These are phyloP conservation scores for Zygoascus flipseniorum DNA, from an alignment of 805 yeast species.

Conservation along the genomic window DNA sequence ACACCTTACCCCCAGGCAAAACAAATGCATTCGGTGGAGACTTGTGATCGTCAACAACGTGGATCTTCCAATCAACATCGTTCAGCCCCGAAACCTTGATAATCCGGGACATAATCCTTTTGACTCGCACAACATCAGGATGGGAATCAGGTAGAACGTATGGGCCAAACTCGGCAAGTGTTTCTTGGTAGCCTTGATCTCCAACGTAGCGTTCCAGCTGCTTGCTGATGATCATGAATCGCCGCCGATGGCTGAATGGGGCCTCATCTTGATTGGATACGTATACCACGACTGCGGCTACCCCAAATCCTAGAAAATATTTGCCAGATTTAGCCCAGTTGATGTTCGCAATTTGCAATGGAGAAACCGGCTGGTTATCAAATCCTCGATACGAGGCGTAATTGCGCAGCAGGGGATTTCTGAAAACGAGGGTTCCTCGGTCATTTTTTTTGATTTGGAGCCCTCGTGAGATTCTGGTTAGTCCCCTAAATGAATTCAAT, in stretches of 20 bases:
- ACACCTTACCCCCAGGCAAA: conserved; percentile 91
- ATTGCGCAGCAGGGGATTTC: neutral
- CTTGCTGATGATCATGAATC: conserved; percentile 66
- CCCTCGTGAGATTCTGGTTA: no score
- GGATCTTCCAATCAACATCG: conserved; percentile 60
- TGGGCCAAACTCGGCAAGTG: conserved; percentile 45
- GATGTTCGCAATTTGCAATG: neutral
- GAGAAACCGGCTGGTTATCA: conserved; percentile 15
- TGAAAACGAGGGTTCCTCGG: no score
- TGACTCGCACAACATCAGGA: conserved; percentile 50
- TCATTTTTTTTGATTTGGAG: no score
- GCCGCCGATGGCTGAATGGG: conserved; percentile 63
- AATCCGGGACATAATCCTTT: conserved; percentile 54
- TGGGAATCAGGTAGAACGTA: conserved; percentile 53
- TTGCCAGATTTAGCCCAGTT: conserved; percentile 9
- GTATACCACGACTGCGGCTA: conserved; percentile 26
- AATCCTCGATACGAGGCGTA: conserved; percentile 37
- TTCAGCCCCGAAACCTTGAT: conserved; percentile 31
- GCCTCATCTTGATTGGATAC: conserved; percentile 62
- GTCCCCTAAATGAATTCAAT: no score
- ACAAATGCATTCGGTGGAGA: conserved; percentile 96
- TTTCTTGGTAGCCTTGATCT: conserved; percentile 50
- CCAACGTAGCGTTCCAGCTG: conserved; percentile 59
- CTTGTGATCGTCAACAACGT: conserved; percentile 60
- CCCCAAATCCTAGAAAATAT: conserved; percentile 28